phyloP scores from a whole-genome alignment of 75 land plant genomes.

The Pseudotsuga menziesii region DNA sequence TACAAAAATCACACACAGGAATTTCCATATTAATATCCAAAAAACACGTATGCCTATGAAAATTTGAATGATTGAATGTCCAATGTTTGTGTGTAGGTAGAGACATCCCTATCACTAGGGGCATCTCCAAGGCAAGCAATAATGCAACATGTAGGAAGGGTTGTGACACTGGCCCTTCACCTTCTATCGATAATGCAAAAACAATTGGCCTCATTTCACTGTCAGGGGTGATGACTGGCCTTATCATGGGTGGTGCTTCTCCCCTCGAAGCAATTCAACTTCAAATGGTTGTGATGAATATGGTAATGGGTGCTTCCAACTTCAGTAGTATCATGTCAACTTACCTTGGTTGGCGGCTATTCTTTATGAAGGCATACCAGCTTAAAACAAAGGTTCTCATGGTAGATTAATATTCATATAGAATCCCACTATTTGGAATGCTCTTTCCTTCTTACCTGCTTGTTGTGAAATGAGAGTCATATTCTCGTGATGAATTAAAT shows the following conservation, averaged over 20 bases:
- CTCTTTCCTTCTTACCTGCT: too few species aligned
- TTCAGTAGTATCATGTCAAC: conserved; percentile 86
- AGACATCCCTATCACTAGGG: conserved; percentile 91
- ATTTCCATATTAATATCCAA: too few species aligned
- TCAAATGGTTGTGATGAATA: conserved; percentile 95
- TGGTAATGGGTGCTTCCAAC: conserved; percentile 86
- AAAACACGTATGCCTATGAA: too few species aligned
- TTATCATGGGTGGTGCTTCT: conserved; percentile 97
- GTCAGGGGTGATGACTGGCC: conserved; percentile 96
- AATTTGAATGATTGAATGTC: too few species aligned
- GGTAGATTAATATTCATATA: conserved; percentile 16
- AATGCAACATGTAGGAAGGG: conserved; percentile 66
- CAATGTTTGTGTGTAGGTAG: conserved; percentile 45
- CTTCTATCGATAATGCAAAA: conserved; percentile 90
- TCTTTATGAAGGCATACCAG: conserved; percentile 86
- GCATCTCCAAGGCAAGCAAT: conserved; percentile 94
- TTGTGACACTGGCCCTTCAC: conserved; percentile 79
- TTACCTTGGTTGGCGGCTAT: conserved; percentile 87
- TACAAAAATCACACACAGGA: too few species aligned
- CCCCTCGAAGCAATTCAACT: conserved; percentile 88
- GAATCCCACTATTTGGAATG: too few species aligned
- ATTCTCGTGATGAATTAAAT: too few species aligned
- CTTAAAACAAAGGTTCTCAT: conserved; percentile 63
- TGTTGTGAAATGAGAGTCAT: too few species aligned
- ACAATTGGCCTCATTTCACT: conserved; percentile 89